Base-by-base conservation (phyloP, 345 rosid genomes). In the Dipteronia sinensis region DNA sequence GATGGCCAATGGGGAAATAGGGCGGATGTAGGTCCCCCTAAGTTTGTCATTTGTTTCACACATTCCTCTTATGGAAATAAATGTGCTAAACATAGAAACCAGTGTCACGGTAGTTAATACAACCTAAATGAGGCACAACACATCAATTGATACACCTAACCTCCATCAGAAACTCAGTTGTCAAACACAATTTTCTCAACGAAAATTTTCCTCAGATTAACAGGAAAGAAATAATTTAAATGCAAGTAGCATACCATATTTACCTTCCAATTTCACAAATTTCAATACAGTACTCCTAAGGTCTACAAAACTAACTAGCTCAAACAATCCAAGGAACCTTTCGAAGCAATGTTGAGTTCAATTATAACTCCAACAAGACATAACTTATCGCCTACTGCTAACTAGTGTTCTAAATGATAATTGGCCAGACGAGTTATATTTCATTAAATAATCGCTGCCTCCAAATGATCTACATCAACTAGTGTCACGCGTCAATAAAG, bases 401-500 rank as follows among this genome's bases (percentile, higher is more conserved):
- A 62, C 20, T 25, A 62, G 15, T 7, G 10, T 40, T 79, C 16
- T 65, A 7, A 56, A 67, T 63, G 42, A 7, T 15, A 1, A 42
- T 40, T 40, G 17, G 34, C 55, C 17, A 49, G 16, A 49, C 1
- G 15, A 49, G 59, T 40, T 25, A 69, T 10, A 42, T 19, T 59
- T 47, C 59, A 34, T n/a, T 15, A 40, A 23, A 66, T 0, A 7
- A 19, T 13, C 12, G 51, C 68, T 19, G 10, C 77, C 34, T 59
- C 68, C n/a, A 23, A 65, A 62, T 65, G 59, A 53, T 76, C 77
- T 44, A 71, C 58, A 51, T 70, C 49, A 53, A 66, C 6, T 38
- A 25, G 69, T 2, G 22, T 91, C 84, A 91, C 19, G 89, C 85
- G 78, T 90, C 91, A 76, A 93, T 96, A 71, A 96, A 94, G 71